Base-by-base conservation (phyloP, 1,139 yeast genomes). In the Kodamaea plutei region DNA sequence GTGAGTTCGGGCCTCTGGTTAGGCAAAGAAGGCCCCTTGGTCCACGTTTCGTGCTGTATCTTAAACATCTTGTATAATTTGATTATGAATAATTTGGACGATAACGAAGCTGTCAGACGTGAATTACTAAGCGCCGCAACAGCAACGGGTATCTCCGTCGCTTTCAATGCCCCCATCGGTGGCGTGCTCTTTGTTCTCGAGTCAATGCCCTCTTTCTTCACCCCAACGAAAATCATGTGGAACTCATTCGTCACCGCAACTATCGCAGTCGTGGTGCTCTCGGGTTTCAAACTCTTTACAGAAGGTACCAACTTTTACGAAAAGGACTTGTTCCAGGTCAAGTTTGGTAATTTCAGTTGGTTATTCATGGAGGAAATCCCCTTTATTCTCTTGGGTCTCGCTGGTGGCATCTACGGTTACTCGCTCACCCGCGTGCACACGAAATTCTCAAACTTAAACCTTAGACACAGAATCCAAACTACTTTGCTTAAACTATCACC, bases 21-120 rank as follows among this genome's bases (percentile, higher is more conserved):
- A 5, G 96, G 97, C 8, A 84, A 83, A 50, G 97, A 89, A 48
- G 97, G 96, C 2, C 97, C 97, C 0, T 64, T 91, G 35, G 95
- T 87, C 18, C 96, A 88, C 55, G 77, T 88, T 6, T 77, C 94
- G 0, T 79, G 89, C 39, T 82, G 93, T 43, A 69, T 68, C 12
- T 47, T 64, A 26, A 64, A 64, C 36, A 41, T 61, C 7, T 30
- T 59, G 10, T 65, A 58, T 43, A 46, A 47, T 6, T 28, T 47
- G 23, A 25, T 54, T 2, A 45, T 81, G 38, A 8, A 62, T 60
- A 31, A 46, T 64, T 20, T 39, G 1, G 32, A 58, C 22, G 45
- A 44, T 13, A 75, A 73, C 42, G 82, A 75, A 42, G 80, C 80
- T 0, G 58, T 71, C 6, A 61, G 73, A 37, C 62, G 88, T 38